phyloP scores from a whole-genome alignment of 345 rosid genomes.

The Boechera stricta region DNA sequence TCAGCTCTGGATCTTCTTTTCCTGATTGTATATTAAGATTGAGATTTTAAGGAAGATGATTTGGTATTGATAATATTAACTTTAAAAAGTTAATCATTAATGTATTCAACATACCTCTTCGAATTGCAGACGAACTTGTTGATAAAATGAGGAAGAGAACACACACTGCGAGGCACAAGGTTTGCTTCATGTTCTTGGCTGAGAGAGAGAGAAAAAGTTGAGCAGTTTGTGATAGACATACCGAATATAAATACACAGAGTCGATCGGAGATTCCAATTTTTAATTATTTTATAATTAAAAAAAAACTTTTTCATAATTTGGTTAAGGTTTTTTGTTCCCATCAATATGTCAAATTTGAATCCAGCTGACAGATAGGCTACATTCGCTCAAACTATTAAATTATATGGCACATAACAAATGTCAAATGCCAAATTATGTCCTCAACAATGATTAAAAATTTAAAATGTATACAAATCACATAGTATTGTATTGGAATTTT shows the following conservation, averaged over 20 bases:
- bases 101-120: conserved; percentile 42
- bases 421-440: conserved; percentile 1
- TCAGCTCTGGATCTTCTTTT: conserved; percentile 44
- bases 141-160: conserved; percentile 52
- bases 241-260: conserved; percentile 22
- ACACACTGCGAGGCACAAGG: conserved; percentile 37
- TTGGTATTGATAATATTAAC: not conserved
- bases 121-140: conserved; percentile 48
- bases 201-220: conserved; percentile 5
- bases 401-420: not conserved
- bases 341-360: not conserved
- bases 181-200: conserved; percentile 56
- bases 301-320: not conserved
- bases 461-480: not conserved
- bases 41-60: not conserved
- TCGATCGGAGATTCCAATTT: conserved; percentile 1
- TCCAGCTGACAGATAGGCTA: not conserved
- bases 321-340: not conserved
- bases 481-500: not conserved
- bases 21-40: conserved; percentile 40
- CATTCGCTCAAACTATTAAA: not conserved
- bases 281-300: not conserved
- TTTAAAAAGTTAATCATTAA: conserved; percentile 15
- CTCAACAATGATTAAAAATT: not conserved
- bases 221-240: conserved; percentile 14